Evolutionary conservation across 2,329 filamentous ascomycete species (phyloP), one percentile per base, ranked within the genome.

Genomic region (Penicillium paneum): DNA sequence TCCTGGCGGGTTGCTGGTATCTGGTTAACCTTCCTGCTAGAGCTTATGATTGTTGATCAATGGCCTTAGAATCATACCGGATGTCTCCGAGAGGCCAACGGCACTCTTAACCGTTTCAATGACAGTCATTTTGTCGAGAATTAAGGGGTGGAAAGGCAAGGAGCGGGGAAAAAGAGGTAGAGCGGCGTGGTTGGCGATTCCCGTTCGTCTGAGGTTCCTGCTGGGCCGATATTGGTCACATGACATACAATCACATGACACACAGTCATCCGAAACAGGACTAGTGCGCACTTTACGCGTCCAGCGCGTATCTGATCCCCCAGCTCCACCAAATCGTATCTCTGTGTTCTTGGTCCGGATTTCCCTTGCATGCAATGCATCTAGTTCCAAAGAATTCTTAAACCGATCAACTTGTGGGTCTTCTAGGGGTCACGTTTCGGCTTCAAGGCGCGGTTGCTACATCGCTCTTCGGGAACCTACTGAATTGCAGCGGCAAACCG

Each of bases 1-100:
- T 94, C 89, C 81, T 95, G 87, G 76, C 91, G 85, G 58, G 67
- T 64, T 46, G 69, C 69, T 68, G 63, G 47, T 42, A 40, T 46
- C 17, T 32, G 31, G 51, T 64, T 41, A 64, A 56, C 54, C 57
- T 61, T 47, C 45, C 42, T 55, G 39, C 49, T 47, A 51, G 52
- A 34, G 50, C 42, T 35, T 48, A 50, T 38, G 43, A 32, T 35
- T 32, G 48, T 49, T n/a, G 36, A 31, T 57, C 64, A 68, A 70
- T 70, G 61, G 62, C 52, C 45, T 44, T 29, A 34, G 48, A 54
- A 58, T 64, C 72, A 51, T 70, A 78, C 74, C 66, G 50, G 68
- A 64, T 53, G 66, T 66, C 52, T 74, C 71, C 34, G 67, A 73
- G 35, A 79, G 69, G 52, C 79, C 79, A 47, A 78, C 71, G 59